phyloP scores from a whole-genome alignment of 768 basidiomycete species.

The Boletus fagicola region DNA sequence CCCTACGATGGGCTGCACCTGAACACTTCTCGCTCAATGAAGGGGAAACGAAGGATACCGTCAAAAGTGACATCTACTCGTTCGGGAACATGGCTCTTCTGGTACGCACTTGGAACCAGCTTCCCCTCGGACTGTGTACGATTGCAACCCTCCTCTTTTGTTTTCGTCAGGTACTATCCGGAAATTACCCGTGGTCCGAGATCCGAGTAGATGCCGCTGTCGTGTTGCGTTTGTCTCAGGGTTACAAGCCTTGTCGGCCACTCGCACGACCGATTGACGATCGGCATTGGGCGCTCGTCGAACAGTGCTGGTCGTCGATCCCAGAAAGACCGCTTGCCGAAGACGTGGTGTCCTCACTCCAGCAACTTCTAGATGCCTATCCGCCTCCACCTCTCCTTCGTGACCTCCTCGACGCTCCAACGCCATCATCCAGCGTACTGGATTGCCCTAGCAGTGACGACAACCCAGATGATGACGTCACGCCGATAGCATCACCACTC shows the following conservation, averaged over 20 bases:
- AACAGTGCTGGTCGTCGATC: constrained; percentile 5
- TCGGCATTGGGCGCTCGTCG: constrained; percentile 1
- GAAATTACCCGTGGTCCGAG: background rate
- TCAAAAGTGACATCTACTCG: constrained; percentile 11
- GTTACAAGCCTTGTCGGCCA: background rate
- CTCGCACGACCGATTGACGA: no score
- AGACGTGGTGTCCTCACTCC: background rate
- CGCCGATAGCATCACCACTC: background rate
- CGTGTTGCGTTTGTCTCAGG: background rate
- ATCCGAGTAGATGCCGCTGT: background rate
- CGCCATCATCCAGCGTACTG: background rate
- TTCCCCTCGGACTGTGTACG: background rate
- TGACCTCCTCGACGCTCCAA: background rate
- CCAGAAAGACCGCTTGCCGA: background rate
- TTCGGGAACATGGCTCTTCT: constrained; percentile 9
- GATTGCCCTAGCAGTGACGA: background rate
- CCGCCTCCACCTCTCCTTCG: background rate
- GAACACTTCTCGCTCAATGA: constrained; percentile 4
- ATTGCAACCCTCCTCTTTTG: background rate
- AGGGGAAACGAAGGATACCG: background rate
- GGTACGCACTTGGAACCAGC: background rate
- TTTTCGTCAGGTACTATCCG: no score
- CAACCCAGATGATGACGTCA: no score
- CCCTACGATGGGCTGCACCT: constrained; percentile 9
- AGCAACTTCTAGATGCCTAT: background rate